These are phyloP conservation scores for Penicillium sp. DNA, from an alignment of 2,329 filamentous ascomycete genomes.

Conservation along the genomic window DNA sequence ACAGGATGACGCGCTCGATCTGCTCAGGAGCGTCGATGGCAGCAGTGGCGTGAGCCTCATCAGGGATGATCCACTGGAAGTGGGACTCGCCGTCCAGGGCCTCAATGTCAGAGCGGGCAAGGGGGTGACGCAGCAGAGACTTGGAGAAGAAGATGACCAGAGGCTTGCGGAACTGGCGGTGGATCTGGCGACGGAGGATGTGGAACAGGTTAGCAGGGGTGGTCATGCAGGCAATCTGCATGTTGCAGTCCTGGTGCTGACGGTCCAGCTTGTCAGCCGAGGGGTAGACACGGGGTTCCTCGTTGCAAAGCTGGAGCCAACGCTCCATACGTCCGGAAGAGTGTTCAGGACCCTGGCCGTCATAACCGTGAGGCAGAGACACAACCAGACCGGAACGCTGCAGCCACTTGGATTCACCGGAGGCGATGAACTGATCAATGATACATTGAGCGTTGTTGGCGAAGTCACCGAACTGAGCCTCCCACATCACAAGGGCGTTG, in stretches of 20 bases:
- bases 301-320: constrained; percentile 95
- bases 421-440: constrained; percentile 98
- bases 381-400: constrained; percentile 95
- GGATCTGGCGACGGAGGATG: constrained; percentile 93
- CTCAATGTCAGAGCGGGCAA: constrained; percentile 84
- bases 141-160: constrained; percentile 99
- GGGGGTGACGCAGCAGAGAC: constrained; percentile 87
- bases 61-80: constrained; percentile 95
- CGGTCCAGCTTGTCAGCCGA: constrained; percentile 83
- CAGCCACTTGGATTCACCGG: constrained; percentile 97
- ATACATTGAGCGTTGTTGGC: constrained; percentile 99
- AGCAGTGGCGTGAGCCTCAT: constrained; percentile 74
- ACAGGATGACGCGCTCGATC: constrained; percentile 92
- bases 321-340: constrained; percentile 96
- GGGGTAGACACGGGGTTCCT: constrained; percentile 93
- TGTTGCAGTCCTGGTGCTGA: constrained; percentile 99
- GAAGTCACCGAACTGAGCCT: constrained; percentile 99
- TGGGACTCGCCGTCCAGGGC: constrained; percentile 89
- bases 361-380: constrained; percentile 95
- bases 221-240: constrained; percentile 98
- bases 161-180: constrained; percentile 98
- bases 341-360: constrained; percentile 97
- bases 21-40: constrained; percentile 76
- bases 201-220: constrained; percentile 95
- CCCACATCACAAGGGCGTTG: constrained; percentile 98